phyloP scores from a whole-genome alignment of 1,284 basidiomycete species.

The Microbotryum intermedium region DNA sequence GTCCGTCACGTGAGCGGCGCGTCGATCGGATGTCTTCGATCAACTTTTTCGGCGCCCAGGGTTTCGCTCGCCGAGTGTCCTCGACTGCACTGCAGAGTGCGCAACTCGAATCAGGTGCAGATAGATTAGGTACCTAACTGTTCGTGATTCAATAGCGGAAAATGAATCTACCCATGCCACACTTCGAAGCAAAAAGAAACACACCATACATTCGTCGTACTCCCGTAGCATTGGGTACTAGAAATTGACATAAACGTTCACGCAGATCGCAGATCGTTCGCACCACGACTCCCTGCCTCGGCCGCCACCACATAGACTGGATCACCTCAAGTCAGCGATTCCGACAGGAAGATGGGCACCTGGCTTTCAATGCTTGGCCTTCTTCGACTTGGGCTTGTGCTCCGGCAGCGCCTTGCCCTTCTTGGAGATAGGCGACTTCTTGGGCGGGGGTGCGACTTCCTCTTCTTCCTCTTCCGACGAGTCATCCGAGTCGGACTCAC shows the following conservation, averaged over 20 bases:
- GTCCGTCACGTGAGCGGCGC: no score
- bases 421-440: constrained; percentile 6
- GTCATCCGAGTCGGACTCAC: not conserved
- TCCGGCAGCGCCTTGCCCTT: constrained; percentile 11
- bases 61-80: no score
- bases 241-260: not conserved
- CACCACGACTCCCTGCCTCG: not conserved
- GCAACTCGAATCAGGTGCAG: no score
- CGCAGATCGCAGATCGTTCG: not conserved
- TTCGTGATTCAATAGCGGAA: no score
- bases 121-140: no score
- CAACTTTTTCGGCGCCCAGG: no score
- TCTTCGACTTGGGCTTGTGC: constrained; percentile 18
- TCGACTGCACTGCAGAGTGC: no score
- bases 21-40: no score
- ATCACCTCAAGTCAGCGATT: not conserved
- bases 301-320: not conserved
- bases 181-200: no score
- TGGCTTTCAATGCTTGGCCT: constrained; percentile 6
- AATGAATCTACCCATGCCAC: no score
- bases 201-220: not conserved
- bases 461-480: constrained; percentile 3
- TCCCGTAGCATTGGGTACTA: not conserved
- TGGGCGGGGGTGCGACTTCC: constrained; percentile 3
- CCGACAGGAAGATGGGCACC: not conserved